These are phyloP conservation scores for Lipomyces yamanashiensis DNA, from an alignment of 805 yeast genomes.

Conservation along the genomic window DNA sequence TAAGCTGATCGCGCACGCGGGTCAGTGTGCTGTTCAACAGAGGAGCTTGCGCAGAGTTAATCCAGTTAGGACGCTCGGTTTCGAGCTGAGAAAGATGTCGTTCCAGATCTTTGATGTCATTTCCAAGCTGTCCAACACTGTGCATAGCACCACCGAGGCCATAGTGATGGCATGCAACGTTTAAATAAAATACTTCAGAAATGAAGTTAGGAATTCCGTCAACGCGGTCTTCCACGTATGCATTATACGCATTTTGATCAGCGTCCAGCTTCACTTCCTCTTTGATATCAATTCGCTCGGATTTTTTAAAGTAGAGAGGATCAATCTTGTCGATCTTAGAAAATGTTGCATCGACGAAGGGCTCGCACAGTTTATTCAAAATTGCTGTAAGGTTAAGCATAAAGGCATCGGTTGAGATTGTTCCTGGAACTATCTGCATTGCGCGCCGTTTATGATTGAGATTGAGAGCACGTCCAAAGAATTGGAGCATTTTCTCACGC, in stretches of 20 bases:
- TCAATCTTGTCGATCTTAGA: conserved; percentile 72
- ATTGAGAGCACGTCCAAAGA: conserved; percentile 76
- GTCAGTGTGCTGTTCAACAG: conserved; percentile 48
- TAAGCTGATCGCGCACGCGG: conserved; percentile 52
- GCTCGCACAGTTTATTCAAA: conserved; percentile 73
- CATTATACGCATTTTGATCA: conserved; percentile 69
- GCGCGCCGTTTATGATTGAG: conserved; percentile 87
- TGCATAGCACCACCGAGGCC: conserved; percentile 82
- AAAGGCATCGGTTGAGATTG: conserved; percentile 76
- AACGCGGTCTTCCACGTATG: conserved; percentile 54
- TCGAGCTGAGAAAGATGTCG: conserved; percentile 56
- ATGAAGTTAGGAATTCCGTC: conserved; percentile 68
- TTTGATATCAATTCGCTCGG: conserved; percentile 61
- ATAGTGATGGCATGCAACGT: conserved; percentile 79
- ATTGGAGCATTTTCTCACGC: conserved; percentile 65
- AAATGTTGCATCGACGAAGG: conserved; percentile 73
- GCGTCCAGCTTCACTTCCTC: conserved; percentile 87
- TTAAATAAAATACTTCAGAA: conserved; percentile 84
- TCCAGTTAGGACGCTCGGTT: conserved; percentile 46
- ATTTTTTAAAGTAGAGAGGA: conserved; percentile 63
- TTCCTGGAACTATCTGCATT: conserved; percentile 70
- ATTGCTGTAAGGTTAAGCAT: conserved; percentile 76
- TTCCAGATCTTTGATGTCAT: conserved; percentile 54
- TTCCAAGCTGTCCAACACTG: conserved; percentile 58
- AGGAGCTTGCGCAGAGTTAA: conserved; percentile 33